Percentiles rank a stretch among this genome's conserved stretches.
Conservation (phyloP, 139 green algal genomes). For the Pseudopediastrum boryanum region DNA sequence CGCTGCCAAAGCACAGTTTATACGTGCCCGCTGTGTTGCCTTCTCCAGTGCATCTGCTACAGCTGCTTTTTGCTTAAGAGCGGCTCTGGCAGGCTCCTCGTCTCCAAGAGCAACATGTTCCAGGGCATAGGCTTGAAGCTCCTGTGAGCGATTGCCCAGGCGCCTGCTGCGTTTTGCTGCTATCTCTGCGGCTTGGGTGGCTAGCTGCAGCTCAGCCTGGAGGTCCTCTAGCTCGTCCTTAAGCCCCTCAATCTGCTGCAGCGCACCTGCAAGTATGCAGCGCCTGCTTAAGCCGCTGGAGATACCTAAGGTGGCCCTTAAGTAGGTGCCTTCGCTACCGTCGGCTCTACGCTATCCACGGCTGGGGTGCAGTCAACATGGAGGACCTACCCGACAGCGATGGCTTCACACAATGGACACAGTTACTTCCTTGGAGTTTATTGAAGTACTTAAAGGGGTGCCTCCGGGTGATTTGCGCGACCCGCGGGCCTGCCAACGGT, state of each 20-base stretch:
- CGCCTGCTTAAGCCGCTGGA: background rate
- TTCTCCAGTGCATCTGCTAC: conserved; percentile 20
- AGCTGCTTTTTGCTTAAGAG: conserved; percentile 26
- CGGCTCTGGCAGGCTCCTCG: conserved; percentile 1
- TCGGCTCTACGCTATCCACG: no score
- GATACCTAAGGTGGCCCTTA: background rate
- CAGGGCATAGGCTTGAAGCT: conserved; percentile 32
- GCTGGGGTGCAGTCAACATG: background rate
- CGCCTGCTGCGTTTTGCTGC: conserved; percentile 14
- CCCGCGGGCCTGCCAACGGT: no score
- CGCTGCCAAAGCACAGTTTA: conserved; percentile 19
- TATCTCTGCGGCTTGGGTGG: conserved; percentile 8
- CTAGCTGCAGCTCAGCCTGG: conserved; percentile 1
- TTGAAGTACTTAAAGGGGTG: no score
- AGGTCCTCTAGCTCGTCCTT: conserved; percentile 3
- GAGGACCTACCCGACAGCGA: background rate
- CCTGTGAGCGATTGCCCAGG: conserved; percentile 15
- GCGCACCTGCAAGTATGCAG: background rate
- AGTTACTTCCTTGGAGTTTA: background rate
- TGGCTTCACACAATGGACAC: background rate
- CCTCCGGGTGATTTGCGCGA: no score
- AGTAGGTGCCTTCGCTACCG: no score
- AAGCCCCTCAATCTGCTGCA: conserved; percentile 4
- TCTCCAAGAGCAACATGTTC: conserved; percentile 28
- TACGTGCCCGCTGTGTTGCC: conserved; percentile 7